Base-by-base conservation (phyloP, 352 stramenopile genomes). In the Pythium periplocum region DNA sequence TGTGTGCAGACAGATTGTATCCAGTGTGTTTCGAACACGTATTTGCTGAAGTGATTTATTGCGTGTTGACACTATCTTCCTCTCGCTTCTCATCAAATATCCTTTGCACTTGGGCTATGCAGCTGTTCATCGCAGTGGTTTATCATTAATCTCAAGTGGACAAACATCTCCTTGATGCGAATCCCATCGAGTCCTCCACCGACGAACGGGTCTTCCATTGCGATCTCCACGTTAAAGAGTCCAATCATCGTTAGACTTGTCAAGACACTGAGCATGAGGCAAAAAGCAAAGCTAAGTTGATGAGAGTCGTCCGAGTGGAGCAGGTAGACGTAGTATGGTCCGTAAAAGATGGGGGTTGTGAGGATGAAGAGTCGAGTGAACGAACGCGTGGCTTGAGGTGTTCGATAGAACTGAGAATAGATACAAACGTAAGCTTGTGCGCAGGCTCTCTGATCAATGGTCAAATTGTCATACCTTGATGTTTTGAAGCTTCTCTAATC, bases 341-440 rank as follows among this genome's bases (percentile, higher is more conserved):
- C 85, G 50, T 91, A 91, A 60, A 95, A 95, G 48, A 87, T 60
- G 2, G 85, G 85, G 1, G 93, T 52, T n/a, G 91, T 68, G 12
- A 95, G 66, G 49, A 95, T 91, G 61, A 91, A 93, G 26, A 95
- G 67, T 3, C 85, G 71, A 31, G 79, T 92, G 59, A 92, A 93
- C 35, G 80, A 92, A 9, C 85, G 75, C 43, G 85, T 95, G 12
- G 85, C 85, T 64, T 95, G 85, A 2, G 85, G 85, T 2, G 85
- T 95, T 34, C 85, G 80, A 51, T 95, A 95, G 51, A 91, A 86
- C 74, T 85, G 59, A 26, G 17, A 26, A 26, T 26, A 26, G 17
- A 26, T 26, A 26, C 17, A 26, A 26, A 26, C 17, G 17, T 26
- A 26, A 26, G 17, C 17, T 26, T 0, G 17, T 26, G 17, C 17